Conservation (phyloP, 2,329 filamentous ascomycete genomes). For the Huntiella decipiens region DNA sequence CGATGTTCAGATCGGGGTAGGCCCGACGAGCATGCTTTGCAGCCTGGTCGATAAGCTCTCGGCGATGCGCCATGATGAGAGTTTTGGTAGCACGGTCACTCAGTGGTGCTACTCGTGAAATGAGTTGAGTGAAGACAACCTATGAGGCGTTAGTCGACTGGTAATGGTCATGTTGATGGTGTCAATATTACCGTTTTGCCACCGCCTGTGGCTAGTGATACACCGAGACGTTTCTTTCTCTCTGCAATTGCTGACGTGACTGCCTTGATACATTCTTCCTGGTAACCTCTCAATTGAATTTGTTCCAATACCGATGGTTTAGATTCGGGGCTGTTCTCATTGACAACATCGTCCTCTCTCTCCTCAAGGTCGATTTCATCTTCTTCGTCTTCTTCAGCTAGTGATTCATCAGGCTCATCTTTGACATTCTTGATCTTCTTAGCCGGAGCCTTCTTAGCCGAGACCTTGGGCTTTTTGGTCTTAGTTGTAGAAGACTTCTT, state of each 20-base stretch:
- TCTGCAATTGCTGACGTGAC: constrained; percentile 49
- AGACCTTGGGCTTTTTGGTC: too few relatives aligned
- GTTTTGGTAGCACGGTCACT: constrained; percentile 48
- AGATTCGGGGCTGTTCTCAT: not conserved
- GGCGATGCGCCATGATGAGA: constrained; percentile 76
- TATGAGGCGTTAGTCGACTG: constrained; percentile 17
- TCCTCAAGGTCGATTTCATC: not conserved
- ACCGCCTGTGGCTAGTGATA: constrained; percentile 73
- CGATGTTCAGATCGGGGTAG: constrained; percentile 64
- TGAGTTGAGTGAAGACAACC: constrained; percentile 93
- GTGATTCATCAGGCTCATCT: not conserved
- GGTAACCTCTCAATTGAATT: constrained; percentile 61
- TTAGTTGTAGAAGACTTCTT: too few relatives aligned
- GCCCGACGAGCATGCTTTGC: constrained; percentile 62
- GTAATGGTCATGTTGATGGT: constrained; percentile 1
- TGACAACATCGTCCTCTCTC: not conserved
- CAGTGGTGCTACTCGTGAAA: constrained; percentile 49
- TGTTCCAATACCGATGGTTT: not conserved
- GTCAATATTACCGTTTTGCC: constrained; percentile 55
- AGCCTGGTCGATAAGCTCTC: constrained; percentile 88
- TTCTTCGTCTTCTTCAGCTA: not conserved
- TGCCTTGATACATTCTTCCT: constrained; percentile 78
- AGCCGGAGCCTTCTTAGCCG: not conserved
- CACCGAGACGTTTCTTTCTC: constrained; percentile 61
- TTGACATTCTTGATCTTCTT: not conserved